These are phyloP conservation scores for Fusarium oligoseptatum DNA, from an alignment of 2,329 filamentous ascomycete genomes.

Conservation along the genomic window DNA sequence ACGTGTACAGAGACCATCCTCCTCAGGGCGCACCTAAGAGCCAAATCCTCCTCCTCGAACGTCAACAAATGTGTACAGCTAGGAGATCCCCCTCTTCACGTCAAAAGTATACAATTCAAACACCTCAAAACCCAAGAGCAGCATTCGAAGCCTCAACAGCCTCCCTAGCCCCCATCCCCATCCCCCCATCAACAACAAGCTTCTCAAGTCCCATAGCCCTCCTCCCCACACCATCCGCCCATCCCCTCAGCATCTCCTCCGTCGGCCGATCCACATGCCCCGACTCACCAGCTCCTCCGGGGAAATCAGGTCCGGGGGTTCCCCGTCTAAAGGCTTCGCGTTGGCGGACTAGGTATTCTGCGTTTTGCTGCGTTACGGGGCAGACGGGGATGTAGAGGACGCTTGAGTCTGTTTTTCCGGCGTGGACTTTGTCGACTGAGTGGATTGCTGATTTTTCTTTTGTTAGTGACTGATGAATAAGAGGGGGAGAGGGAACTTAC, in stretches of 20 bases:
- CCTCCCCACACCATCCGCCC: conserved; percentile 51
- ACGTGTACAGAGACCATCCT: neutral
- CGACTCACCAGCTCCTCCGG: conserved; percentile 77
- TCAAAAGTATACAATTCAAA: neutral
- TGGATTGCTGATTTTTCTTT: conserved; percentile 68
- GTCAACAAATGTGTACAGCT: too few relatives aligned
- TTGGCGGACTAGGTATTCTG: conserved; percentile 78
- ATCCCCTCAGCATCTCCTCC: conserved; percentile 52
- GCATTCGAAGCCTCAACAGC: conserved; percentile 58
- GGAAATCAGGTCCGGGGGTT: conserved; percentile 77
- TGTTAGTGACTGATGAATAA: conserved; percentile 8
- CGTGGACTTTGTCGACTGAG: conserved; percentile 84
- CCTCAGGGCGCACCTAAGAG: neutral
- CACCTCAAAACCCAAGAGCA: conserved; percentile 57
- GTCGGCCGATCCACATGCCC: conserved; percentile 63
- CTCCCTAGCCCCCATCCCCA: conserved; percentile 52
- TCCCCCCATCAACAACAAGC: conserved; percentile 11
- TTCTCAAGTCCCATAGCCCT: conserved; percentile 60
- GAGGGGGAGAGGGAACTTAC: conserved; percentile 50
- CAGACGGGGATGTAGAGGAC: conserved; percentile 92
- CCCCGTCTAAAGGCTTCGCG: conserved; percentile 78
- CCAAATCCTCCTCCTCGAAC: neutral
- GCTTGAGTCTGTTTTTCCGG: conserved; percentile 79
- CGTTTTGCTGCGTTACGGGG: conserved; percentile 81
- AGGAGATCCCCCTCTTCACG: too few relatives aligned